Evolutionary conservation across 2,329 filamentous ascomycete species (phyloP), one percentile per base, ranked within the genome.

Genomic region (Nigrograna mackinnonii): DNA sequence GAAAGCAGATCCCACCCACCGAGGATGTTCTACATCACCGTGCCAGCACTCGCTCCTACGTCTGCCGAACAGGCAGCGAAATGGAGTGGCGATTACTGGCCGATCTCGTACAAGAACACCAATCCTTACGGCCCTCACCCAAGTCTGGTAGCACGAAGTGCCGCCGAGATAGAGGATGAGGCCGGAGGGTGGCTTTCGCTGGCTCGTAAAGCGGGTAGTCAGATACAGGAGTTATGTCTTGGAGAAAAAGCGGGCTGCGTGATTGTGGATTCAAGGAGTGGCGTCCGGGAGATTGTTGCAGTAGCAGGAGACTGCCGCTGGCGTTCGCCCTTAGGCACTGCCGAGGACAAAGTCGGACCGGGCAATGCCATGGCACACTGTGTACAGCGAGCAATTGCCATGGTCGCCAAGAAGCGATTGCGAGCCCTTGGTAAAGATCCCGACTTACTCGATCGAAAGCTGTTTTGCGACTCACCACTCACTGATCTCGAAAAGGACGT

Each of bases 41-140:
- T 94, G 11, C 89, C 89, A 5, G 73, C 86, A 19, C 73, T 89
- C 33, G 79, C 88, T 18, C 89, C 89, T 2, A 90, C 85, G 4
- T 91, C 87, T 3, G 80, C 85, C 53, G 77, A 85, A 28, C 87
- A 92, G 66, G 87, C 89, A 6, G 80, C 80, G 19, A 74, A 82
- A 62, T 94, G 88, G 88, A 86, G 83, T 19, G 75, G 80, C 22
- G 78, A 85, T 54, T 92, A 89, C 66, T 95, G 89, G 89, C 89
- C 89, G 11, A 87, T 85, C 2, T 82, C 91, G 36, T 95, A 94
- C 71, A 86, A 89, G 50, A 91, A 91, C 72, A 91, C 87, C 53
- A 94, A 94, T 60, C 89, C 89, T 2, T 87, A 91, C 45, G 89
- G 89, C 4, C 89, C 89, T 14, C 89, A 95, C 62, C 89, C 89